Evolutionary conservation across 352 stramenopile genomes (phyloP).

Genomic region (Phytophthora pinifolia): DNA sequence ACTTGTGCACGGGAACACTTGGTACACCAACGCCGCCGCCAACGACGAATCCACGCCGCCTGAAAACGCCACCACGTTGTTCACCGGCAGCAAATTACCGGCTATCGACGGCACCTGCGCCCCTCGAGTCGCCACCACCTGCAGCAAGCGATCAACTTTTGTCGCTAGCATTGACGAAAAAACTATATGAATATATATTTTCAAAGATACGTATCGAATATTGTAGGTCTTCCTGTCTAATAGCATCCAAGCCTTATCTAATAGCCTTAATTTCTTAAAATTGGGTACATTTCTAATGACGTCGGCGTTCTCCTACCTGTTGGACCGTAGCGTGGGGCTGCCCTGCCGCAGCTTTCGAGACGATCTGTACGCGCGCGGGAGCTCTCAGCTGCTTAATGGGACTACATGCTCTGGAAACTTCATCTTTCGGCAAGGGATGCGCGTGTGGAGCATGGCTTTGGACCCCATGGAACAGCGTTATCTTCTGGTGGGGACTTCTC

Average conservation of each 20-base stretch:
- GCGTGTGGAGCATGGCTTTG: conserved; percentile 60
- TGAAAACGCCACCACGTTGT: conserved; percentile 91
- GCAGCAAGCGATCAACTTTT: conserved; percentile 47
- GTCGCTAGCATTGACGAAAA: conserved; percentile 19
- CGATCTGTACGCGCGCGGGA: conserved; percentile 31
- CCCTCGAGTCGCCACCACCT: conserved; percentile 36
- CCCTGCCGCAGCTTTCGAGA: conserved; percentile 44
- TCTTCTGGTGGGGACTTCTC: conserved; percentile 58
- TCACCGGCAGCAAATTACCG: conserved; percentile 19
- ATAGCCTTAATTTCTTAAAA: no score
- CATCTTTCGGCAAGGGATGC: conserved; percentile 61
- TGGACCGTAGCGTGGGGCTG: conserved; percentile 55
- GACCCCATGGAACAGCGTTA: conserved; percentile 61
- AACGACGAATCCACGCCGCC: conserved; percentile 97
- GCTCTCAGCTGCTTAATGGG: conserved; percentile 20
- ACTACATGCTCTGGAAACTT: conserved; percentile 42
- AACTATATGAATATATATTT: no score
- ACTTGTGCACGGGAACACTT: conserved; percentile 71
- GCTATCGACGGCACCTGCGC: background rate
- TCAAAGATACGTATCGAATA: no score
- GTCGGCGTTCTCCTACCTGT: conserved; percentile 53
- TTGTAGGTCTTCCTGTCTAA: conserved; percentile 5
- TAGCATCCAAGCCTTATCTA: background rate
- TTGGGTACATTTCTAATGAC: conserved; percentile 3
- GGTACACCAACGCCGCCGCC: conserved; percentile 89